A percentile compares a stretch with the other conserved stretches of the same genome.
Evolutionary conservation across 306 rosid genomes (phyloP).

Genomic region (Quercus parvula): DNA sequence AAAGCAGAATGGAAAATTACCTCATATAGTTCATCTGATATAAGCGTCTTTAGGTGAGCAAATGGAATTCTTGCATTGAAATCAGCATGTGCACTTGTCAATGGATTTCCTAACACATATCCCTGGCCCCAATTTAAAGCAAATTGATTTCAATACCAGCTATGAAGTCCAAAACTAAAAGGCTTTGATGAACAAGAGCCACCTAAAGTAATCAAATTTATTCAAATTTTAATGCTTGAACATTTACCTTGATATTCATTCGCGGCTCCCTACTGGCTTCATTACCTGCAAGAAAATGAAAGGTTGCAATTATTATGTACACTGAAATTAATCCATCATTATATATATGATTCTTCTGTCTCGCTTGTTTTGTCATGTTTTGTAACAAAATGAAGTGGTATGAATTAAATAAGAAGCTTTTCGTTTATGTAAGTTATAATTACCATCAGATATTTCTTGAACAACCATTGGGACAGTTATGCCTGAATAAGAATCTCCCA

Average conservation of each 20-base stretch:
- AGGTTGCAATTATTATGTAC: not conserved
- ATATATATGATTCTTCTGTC: too few species aligned
- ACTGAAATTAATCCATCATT: too few species aligned
- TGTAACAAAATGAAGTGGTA: not conserved
- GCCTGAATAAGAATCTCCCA: constrained; percentile 57
- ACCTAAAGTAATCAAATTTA: too few species aligned
- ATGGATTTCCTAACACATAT: constrained; percentile 21
- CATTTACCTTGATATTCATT: too few species aligned
- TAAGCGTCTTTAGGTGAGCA: constrained; percentile 10
- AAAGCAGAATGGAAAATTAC: not conserved
- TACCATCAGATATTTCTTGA: constrained; percentile 43
- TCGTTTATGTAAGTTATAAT: not conserved
- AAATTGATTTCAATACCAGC: not conserved
- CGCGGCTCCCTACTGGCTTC: not conserved
- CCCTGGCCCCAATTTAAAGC: constrained; percentile 3
- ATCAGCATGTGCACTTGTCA: not conserved
- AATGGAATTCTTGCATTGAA: not conserved
- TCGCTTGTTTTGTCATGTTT: too few species aligned
- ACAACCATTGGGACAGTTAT: constrained; percentile 23
- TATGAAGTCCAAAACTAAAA: not conserved
- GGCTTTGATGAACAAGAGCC: too few species aligned
- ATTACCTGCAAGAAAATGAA: not conserved
- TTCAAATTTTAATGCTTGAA: too few species aligned
- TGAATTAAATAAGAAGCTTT: not conserved
- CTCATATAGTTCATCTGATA: constrained; percentile 15